Evolutionary conservation across 2,329 filamentous ascomycete genomes (phyloP), one percentile per base, ranked within the genome.

Genomic region (Paecilomyces niveus): DNA sequence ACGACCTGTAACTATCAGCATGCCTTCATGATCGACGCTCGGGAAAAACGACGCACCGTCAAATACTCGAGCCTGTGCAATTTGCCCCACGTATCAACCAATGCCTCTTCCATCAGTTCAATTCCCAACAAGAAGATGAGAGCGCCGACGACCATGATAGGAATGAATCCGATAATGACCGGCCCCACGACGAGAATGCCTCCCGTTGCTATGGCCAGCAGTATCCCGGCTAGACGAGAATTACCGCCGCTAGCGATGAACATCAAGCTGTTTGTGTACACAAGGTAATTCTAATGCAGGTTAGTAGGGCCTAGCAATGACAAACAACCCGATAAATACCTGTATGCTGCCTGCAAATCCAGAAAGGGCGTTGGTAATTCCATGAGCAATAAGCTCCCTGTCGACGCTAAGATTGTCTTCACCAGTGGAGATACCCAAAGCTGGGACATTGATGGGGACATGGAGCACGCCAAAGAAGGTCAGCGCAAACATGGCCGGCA

Each of bases 401-500:
- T 99, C 91, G 54, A 99, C 85, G 70, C 95, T 87, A 31, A 96
- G 83, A 69, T 97, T 89, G 70, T 99, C 94, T 73, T 97, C 92
- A 51, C 92, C 91, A 3, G 89, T 90, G 32, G 91, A 92, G 54
- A 96, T 88, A 0, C 91, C 94, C 59, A 99, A 78, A 2, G 94
- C 94, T 2, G 94, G 94, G 3, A 99, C 92, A 68, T 99, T 99
- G 76, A 99, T 99, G 0, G 94, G 94, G 2, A 99, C 94, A 71
- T 99, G 94, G 2, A 99, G 83, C 58, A 99, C 88, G 56, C 94
- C 94, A 68, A 99, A 99, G 78, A 99, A 99, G 0, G 94, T 97
- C 61, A 99, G 78, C 0, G 94, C 94, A 67, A 99, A 86, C 90
- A 99, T 97, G 31, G 94, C 92, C 0, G 94, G 94, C 31, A 97